Evolutionary conservation across 108 stramenopile species (phyloP), one percentile per base, ranked within the genome.

Genomic region (Fistulifera pelliculosa): DNA sequence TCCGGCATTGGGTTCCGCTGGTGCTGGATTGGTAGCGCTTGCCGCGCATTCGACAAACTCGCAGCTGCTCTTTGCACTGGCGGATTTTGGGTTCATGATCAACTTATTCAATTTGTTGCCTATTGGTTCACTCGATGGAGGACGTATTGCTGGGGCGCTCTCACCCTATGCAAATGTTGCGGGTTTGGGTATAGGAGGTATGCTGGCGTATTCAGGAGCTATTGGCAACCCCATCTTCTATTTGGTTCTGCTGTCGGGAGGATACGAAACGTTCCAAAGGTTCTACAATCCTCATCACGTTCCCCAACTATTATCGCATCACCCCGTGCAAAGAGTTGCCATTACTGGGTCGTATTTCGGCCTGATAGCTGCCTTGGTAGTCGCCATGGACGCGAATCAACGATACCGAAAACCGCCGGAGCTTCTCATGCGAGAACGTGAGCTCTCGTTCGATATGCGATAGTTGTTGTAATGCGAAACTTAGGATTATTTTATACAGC

Each of bases 31-130:
- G 0, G 77, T 81, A 39, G 79, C 74, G 1, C 68, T 81, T 5
- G 92, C 69, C 4, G 95, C 71, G 4, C 76, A 76, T 58, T 45
- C 60, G 45, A 89, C 69, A 44, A 71, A 89, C 23, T 89, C 86
- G 27, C 86, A 87, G 56, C 70, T 96, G 19, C 54, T 92, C 14
- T 84, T 80, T 56, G 89, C 95, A 13, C 70, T 96, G 45, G 95
- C 88, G 27, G 95, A 96, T 58, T 96, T 94, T 69, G 95, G 95
- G 10, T 90, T 84, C 69, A 94, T 96, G 92, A 87, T 96, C 61
- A 96, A 96, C 62, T 61, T 96, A 19, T 93, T 96, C 83, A 96
- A 96, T 58, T 40, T 96, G 27, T 50, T 96, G 19, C 95, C 95
- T 2, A 58, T 96, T 22, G 93, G 95, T 1, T 70, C 68, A 40